Evolutionary conservation across 345 rosid species (phyloP).

Genomic region (Corchorus olitorius): DNA sequence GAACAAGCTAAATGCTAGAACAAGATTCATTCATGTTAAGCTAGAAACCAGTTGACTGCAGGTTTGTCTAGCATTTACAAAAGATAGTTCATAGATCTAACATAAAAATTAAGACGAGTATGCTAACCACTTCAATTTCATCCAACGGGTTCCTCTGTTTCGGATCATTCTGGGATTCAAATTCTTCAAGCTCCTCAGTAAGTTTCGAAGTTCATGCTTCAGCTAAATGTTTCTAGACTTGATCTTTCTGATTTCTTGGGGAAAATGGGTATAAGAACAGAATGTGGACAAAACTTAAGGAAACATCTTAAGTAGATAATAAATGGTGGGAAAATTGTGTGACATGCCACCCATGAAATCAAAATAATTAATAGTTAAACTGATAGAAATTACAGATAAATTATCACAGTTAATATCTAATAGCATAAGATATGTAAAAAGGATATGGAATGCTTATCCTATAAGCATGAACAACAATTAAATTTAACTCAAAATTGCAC

Average conservation of each 20-base stretch:
- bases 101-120: neutral
- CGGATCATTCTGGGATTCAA: neutral
- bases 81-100: neutral
- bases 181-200: conserved; percentile 22
- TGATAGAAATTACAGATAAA: neutral
- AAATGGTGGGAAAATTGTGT: neutral
- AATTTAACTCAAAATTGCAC: neutral
- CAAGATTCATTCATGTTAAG: neutral
- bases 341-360: neutral
- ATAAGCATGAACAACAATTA: neutral
- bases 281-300: neutral
- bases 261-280: neutral
- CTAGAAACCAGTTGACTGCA: neutral
- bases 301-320: neutral
- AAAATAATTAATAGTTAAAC: neutral
- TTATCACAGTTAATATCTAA: neutral
- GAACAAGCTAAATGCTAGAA: neutral
- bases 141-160: conserved; percentile 4
- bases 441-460: neutral
- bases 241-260: conserved; percentile 21
- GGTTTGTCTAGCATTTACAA: neutral
- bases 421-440: neutral
- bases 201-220: neutral
- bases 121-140: conserved; percentile 13
- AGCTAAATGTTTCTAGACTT: conserved; percentile 12